Conservation (phyloP, 257 asterid species). For the Orobanche coerulescens region DNA sequence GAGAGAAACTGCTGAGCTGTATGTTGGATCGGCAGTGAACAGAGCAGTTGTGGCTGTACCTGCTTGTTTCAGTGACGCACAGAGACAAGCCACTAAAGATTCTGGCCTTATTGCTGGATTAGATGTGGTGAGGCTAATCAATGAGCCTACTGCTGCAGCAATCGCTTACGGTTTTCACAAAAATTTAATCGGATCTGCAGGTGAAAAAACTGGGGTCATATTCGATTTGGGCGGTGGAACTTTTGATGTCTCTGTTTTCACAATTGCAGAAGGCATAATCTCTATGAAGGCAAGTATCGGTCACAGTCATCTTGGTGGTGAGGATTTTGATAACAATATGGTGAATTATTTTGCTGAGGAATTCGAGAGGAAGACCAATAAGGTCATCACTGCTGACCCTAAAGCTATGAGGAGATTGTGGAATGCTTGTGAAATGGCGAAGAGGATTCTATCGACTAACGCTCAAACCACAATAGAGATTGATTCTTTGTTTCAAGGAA, state of each 20-base stretch:
- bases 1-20: constrained; percentile 77
- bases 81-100: constrained; percentile 87
- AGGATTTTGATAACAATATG: constrained; percentile 78
- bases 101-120: constrained; percentile 79
- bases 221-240: constrained; percentile 88
- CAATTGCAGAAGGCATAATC: constrained; percentile 54
- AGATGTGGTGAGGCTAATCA: constrained; percentile 72
- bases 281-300: constrained; percentile 61
- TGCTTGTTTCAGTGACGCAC: constrained; percentile 75
- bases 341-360: constrained; percentile 79
- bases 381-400: constrained; percentile 66
- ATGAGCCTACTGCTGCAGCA: constrained; percentile 89
- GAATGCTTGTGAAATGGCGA: constrained; percentile 72
- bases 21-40: constrained; percentile 57
- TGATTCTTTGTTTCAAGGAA: constrained; percentile 64
- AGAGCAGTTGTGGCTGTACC: constrained; percentile 83
- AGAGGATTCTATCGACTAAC: constrained; percentile 75
- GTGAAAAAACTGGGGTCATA: constrained; percentile 72
- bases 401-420: constrained; percentile 70
- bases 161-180: constrained; percentile 84
- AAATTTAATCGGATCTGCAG: constrained; percentile 68
- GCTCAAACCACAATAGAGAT: constrained; percentile 82
- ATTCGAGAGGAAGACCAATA: constrained; percentile 70
- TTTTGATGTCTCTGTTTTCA: constrained; percentile 64
- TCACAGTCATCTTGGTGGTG: constrained; percentile 73